A percentile compares a stretch with the other conserved stretches of the same genome.
Evolutionary conservation across 495 filamentous ascomycete genomes (phyloP).

Genomic region (Daldinia childiae): DNA sequence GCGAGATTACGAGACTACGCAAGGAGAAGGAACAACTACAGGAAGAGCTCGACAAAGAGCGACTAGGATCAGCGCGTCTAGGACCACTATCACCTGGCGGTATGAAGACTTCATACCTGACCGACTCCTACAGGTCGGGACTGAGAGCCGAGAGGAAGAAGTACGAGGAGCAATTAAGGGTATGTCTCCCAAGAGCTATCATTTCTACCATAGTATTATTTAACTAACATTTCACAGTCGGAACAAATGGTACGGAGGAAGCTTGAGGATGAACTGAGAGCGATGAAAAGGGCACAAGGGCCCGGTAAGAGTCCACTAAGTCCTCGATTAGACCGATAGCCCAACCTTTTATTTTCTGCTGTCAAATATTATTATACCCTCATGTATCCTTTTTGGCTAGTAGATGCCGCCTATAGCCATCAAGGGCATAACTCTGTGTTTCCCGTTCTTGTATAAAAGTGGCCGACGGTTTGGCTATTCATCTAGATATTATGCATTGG

Average conservation of each 20-base stretch:
- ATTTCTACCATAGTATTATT: not conserved
- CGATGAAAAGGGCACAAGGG: conserved; percentile 49
- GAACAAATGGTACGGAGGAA: conserved; percentile 58
- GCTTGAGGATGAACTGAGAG: conserved; percentile 57
- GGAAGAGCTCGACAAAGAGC: conserved; percentile 58
- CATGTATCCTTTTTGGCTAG: conserved; percentile 29
- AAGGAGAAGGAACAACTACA: conserved; percentile 48
- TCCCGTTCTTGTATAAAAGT: conserved; percentile 34
- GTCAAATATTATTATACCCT: conserved; percentile 35
- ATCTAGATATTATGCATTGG: conserved; percentile 37
- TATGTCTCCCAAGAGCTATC: conserved; percentile 36
- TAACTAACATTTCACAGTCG: conserved; percentile 48
- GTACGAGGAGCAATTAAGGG: conserved; percentile 61
- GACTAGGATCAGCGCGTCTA: conserved; percentile 45
- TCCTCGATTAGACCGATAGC: conserved; percentile 30
- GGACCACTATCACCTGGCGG: conserved; percentile 34
- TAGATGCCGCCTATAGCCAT: conserved; percentile 9
- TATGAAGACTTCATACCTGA: conserved; percentile 45
- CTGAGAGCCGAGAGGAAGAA: conserved; percentile 63
- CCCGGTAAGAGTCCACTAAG: conserved; percentile 51
- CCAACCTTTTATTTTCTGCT: conserved; percentile 17
- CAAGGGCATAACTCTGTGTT: conserved; percentile 26
- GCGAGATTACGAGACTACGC: conserved; percentile 47
- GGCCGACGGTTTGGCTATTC: conserved; percentile 21
- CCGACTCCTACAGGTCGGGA: conserved; percentile 45